These are phyloP conservation scores for Zoysia japonica DNA, from an alignment of 176 grass and related monocot species.

Conservation along the genomic window DNA sequence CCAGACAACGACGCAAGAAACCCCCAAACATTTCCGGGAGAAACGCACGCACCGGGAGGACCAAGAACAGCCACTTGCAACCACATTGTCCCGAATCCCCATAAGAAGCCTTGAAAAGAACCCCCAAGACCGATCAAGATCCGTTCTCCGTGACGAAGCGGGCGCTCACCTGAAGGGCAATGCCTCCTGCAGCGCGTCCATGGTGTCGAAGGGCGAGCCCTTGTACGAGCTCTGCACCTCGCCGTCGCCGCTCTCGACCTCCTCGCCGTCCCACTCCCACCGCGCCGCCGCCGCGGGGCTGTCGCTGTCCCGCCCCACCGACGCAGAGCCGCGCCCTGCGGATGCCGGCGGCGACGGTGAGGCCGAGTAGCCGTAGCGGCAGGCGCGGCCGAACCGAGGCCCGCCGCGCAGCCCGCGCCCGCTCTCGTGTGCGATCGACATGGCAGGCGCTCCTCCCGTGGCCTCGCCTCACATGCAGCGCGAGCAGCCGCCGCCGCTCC, in stretches of 20 bases:
- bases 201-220: conserved; percentile 75
- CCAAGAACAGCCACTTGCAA: conserved; percentile 35
- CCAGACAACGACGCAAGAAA: conserved; percentile 12
- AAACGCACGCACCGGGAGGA: neutral
- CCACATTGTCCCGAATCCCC: conserved; percentile 37
- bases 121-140: conserved; percentile 32
- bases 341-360: conserved; percentile 36
- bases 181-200: conserved; percentile 90
- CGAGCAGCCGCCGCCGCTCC: conserved; percentile 28
- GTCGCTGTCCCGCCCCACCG: conserved; percentile 64
- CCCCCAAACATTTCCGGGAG: neutral
- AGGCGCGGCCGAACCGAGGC: conserved; percentile 35
- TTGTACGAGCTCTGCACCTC: conserved; percentile 90
- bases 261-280: conserved; percentile 63
- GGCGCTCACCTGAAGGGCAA: conserved; percentile 68
- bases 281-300: conserved; percentile 48
- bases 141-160: conserved; percentile 6
- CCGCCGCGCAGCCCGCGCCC: conserved; percentile 17
- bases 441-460: conserved; percentile 40
- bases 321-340: conserved; percentile 57
- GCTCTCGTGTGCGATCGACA: conserved; percentile 75
- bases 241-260: conserved; percentile 68
- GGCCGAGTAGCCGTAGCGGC: conserved; percentile 46
- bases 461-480: conserved; percentile 34
- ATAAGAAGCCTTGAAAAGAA: neutral